These are phyloP conservation scores for Hypoxylon sp. DNA, from an alignment of 2,329 filamentous ascomycete genomes.

Conservation along the genomic window DNA sequence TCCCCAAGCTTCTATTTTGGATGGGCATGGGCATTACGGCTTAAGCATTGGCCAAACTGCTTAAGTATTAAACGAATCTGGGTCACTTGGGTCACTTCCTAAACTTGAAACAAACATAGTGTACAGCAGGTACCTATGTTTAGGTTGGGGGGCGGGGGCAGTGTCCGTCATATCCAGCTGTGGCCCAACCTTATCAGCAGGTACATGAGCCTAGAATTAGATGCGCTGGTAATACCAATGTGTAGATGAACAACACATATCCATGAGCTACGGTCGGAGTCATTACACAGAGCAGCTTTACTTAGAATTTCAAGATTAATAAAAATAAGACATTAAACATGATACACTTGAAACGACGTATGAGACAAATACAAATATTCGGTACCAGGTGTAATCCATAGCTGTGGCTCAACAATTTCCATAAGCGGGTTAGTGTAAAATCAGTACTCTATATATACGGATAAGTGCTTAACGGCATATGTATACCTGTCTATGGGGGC, in stretches of 20 bases:
- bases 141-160: constrained; percentile 8
- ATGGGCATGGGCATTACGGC: background rate
- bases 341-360: background rate
- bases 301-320: background rate
- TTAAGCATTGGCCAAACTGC: constrained; percentile 9
- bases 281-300: background rate
- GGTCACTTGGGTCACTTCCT: background rate
- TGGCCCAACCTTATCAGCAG: background rate
- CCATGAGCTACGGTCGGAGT: background rate
- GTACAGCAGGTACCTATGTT: constrained; percentile 12
- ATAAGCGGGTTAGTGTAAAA: constrained; percentile 6
- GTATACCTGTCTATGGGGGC: background rate
- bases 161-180: background rate
- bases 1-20: constrained; percentile 34
- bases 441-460: constrained; percentile 3
- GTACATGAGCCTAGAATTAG: constrained; percentile 1
- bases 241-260: background rate
- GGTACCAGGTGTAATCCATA: background rate
- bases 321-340: background rate
- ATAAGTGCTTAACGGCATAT: constrained; percentile 1
- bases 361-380: no score
- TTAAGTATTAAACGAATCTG: background rate
- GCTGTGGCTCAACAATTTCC: constrained; percentile 7
- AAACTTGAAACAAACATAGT: constrained; percentile 8
- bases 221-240: background rate